Percentiles rank a stretch among this genome's conserved stretches.
phyloP scores from a whole-genome alignment of 192 early-diverging fungal species.

The Backusella macrospora region DNA sequence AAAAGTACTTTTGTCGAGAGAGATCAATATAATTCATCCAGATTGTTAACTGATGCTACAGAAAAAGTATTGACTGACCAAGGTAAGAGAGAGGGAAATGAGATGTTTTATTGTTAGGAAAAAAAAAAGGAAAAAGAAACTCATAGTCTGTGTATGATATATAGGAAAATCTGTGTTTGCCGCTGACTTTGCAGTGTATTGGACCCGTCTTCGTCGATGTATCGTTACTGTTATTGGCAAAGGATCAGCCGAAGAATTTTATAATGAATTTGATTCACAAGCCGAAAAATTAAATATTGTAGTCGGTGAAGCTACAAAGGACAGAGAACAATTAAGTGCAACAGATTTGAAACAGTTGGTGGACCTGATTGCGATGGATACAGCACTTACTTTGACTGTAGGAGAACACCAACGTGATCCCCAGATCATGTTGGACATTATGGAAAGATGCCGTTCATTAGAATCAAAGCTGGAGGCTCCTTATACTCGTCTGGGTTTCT shows the following conservation, averaged over 20 bases:
- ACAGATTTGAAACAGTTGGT: constrained; percentile 28
- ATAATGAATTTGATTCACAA: constrained; percentile 20
- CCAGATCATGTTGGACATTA: constrained; percentile 1
- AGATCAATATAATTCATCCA: constrained; percentile 35
- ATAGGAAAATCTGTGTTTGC: constrained; percentile 38
- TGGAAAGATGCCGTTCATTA: neutral
- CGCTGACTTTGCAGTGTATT: constrained; percentile 28
- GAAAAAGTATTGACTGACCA: constrained; percentile 27
- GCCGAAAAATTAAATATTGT: constrained; percentile 22
- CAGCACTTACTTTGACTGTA: constrained; percentile 20
- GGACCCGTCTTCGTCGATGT: constrained; percentile 28
- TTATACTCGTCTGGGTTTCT: neutral
- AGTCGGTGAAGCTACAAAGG: neutral
- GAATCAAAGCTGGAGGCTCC: neutral
- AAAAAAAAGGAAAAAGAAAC: neutral
- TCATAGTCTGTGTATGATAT: neutral
- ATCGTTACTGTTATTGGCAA: constrained; percentile 20
- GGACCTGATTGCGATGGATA: constrained; percentile 30
- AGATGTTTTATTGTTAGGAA: too few relatives aligned
- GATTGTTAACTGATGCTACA: constrained; percentile 9
- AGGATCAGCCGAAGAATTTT: neutral
- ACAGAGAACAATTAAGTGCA: neutral
- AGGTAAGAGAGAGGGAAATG: constrained; percentile 7
- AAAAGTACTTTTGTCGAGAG: constrained; percentile 24
- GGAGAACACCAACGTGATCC: constrained; percentile 14